Base-by-base conservation (phyloP, 768 basidiomycete genomes). In the Termitomyces sp. region DNA sequence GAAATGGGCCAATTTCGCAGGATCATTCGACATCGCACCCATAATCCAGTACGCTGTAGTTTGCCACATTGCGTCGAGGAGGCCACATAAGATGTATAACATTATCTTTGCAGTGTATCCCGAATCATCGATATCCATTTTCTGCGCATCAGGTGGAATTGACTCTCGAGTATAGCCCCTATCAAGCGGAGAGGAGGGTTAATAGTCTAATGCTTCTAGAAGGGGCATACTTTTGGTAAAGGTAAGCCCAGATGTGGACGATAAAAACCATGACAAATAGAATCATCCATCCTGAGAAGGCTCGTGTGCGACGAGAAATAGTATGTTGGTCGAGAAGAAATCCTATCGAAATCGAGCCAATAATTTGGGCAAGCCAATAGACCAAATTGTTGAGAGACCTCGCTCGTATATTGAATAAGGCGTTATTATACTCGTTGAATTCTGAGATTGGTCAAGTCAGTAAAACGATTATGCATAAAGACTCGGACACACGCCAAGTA, bases 1-100 rank as follows among this genome's bases (percentile, higher is more conserved):
- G 63, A 93, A 86, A 66, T 90, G 80, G 0, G 90, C 90, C 21
- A 93, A 81, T 66, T 89, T 90, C 1, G 78, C 81, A 8, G 87
- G 83, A 67, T 91, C 84, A 62, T 92, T 91, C 21, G 87, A 89
- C 85, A 94, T 89, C 12, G 87, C 86, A 41, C 90, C 90, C 81
- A 90, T 86, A 62, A 89, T 74, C 87, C 88, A 90, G 67, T 91
- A 90, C 5, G 85, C 83, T 0, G 83, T 83, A 1, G 87, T 91
- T 67, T 93, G 91, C 88, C 90, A 93, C 82, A 89, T 86, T 1
- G 90, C 77, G 60, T 93, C 91, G 57, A 91, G 76, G 11, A 92
- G 65, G 28, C 89, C 87, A 59, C 83, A 88, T 70, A 85, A 81
- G 60, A 89, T 80, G 69, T 85, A 91, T 5, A 92, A 69, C 70